A percentile compares a stretch with the other conserved stretches of the same genome.
Conservation (phyloP, 2,329 filamentous ascomycete genomes). For the Erysiphe neolycopersici region DNA sequence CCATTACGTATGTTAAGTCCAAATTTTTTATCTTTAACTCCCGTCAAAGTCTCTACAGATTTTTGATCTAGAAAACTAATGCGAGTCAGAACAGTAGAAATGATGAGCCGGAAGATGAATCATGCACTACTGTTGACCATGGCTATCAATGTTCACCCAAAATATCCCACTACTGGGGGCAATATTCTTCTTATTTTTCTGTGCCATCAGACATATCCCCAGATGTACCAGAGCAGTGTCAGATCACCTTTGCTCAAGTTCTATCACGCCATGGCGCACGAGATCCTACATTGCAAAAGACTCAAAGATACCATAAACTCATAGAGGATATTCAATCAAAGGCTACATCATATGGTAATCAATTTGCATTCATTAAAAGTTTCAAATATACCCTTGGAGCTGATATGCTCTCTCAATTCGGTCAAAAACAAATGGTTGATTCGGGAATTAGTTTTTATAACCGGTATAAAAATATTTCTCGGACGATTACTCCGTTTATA, state of each 20-base stretch:
- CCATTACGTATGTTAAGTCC: too few relatives aligned
- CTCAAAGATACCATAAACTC: constrained; percentile 31
- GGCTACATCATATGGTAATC: constrained; percentile 27
- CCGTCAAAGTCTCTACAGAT: too few relatives aligned
- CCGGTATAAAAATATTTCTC: constrained; percentile 39
- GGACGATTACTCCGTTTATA: constrained; percentile 33
- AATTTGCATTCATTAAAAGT: constrained; percentile 41
- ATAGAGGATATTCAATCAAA: constrained; percentile 36
- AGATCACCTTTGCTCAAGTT: constrained; percentile 53
- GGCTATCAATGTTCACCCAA: constrained; percentile 12
- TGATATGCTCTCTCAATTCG: constrained; percentile 42
- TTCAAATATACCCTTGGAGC: constrained; percentile 47
- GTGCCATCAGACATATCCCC: constrained; percentile 39
- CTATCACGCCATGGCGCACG: constrained; percentile 68
- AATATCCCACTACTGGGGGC: constrained; percentile 35
- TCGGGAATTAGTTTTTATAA: constrained; percentile 52
- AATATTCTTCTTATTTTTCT: constrained; percentile 66
- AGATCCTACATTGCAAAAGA: constrained; percentile 48
- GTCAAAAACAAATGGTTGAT: constrained; percentile 41
- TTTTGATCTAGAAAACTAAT: too few relatives aligned
- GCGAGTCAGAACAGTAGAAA: too few relatives aligned
- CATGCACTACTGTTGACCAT: constrained; percentile 10
- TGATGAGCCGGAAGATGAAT: neutral
- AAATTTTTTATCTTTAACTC: too few relatives aligned
- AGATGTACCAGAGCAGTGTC: constrained; percentile 36